Evolutionary conservation across 73 alveolate species (phyloP).

Genomic region (Paramecium biaurelia): DNA sequence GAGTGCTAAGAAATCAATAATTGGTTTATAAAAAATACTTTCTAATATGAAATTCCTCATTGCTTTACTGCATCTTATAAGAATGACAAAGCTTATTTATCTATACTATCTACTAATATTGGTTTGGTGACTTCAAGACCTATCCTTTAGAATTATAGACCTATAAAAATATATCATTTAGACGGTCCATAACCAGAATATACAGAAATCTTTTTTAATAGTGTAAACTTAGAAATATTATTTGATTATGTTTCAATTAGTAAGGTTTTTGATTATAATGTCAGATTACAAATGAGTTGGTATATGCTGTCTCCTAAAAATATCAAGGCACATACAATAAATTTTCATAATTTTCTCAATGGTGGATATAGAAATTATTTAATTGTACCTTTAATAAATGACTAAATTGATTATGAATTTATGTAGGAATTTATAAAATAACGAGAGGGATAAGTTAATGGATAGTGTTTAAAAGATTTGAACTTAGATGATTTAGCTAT

Average conservation of each 20-base stretch:
- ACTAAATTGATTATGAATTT: neutral
- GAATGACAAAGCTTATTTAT: neutral
- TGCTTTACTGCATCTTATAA: neutral
- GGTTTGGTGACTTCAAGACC: constrained; percentile 9
- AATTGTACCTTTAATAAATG: neutral
- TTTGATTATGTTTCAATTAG: neutral
- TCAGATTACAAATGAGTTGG: constrained; percentile 9
- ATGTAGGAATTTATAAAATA: neutral
- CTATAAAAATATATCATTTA: neutral
- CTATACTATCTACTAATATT: neutral
- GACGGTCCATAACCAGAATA: neutral
- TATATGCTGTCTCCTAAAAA: neutral
- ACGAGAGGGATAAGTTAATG: neutral
- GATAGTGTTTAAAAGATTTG: neutral
- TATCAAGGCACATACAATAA: neutral
- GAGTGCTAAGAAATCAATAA: constrained; percentile 17
- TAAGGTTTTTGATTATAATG: neutral
- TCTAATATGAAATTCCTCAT: constrained; percentile 29
- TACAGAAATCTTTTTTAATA: neutral
- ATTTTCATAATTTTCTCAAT: neutral
- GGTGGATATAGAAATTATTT: constrained; percentile 41
- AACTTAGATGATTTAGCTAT: neutral
- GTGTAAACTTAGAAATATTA: neutral
- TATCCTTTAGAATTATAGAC: neutral
- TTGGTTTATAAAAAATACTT: neutral